A percentile compares a stretch with the other conserved stretches of the same genome.
These are phyloP conservation scores for Calocybe cyanea DNA, from an alignment of 768 basidiomycete species.

Conservation along the genomic window DNA sequence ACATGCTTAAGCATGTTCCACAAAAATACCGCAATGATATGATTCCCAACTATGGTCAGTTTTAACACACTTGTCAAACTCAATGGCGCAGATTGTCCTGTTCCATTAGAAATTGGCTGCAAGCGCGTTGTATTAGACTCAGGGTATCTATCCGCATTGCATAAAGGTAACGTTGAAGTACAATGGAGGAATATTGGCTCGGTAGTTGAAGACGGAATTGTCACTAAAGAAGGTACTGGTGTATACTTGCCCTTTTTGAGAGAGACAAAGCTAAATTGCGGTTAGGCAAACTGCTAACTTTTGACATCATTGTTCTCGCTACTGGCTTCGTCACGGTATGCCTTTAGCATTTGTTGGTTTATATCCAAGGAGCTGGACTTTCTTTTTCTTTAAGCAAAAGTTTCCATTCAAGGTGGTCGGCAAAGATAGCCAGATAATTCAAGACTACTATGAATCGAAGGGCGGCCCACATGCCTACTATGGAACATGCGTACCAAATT, in stretches of 20 bases:
- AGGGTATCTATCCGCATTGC: conserved; percentile 39
- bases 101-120: conserved; percentile 41
- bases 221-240: conserved; percentile 34
- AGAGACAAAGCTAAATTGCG: conserved; percentile 4
- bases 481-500: conserved; percentile 39
- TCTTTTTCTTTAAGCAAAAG: conserved; percentile 24
- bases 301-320: conserved; percentile 38
- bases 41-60: conserved; percentile 46
- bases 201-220: conserved; percentile 38
- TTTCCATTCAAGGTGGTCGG: conserved; percentile 33
- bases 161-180: conserved; percentile 43
- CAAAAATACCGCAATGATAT: conserved; percentile 39
- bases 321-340: conserved; percentile 32
- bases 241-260: not conserved
- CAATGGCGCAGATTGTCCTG: not conserved
- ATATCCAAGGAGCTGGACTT: not conserved
- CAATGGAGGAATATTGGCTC: conserved; percentile 36
- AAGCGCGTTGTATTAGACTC: conserved; percentile 51
- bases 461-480: conserved; percentile 42
- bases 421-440: conserved; percentile 25
- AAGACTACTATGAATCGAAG: conserved; percentile 35
- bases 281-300: conserved; percentile 27
- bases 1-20: conserved; percentile 40
- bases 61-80: not conserved
- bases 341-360: not conserved